Base-by-base conservation (phyloP, 2,329 filamentous ascomycete genomes). In the Aspergillus thermomutatus region DNA sequence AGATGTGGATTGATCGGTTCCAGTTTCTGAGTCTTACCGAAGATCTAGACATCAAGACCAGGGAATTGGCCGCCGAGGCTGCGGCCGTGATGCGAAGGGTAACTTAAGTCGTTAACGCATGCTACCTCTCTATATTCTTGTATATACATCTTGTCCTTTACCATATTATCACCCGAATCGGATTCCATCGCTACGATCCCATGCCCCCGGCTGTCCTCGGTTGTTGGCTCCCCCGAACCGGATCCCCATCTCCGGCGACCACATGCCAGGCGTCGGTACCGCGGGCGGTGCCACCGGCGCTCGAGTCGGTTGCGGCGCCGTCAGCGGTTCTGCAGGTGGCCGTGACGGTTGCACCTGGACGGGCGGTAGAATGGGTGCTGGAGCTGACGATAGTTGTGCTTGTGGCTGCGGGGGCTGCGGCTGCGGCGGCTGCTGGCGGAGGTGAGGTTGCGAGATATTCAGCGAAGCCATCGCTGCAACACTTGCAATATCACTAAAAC, bases 211-310 rank as follows among this genome's bases (percentile, higher is more conserved):
- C 31, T 59, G 62, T 41, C 58, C 51, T 3, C 54, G 47, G 23
- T 47, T 63, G 19, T 64, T 49, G 4, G 14, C 31, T 37, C 31
- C 31, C 1, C 84, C 84, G 72, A 96, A 96, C 56, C 86, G 87
- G 66, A 96, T 94, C 0, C 88, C 89, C 80, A 90, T 87, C 2
- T 88, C 87, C 0, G 91, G 90, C 54, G 85, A 87, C 92, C 92
- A 96, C 71, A 90, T 86, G 6, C 82, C 76, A 65, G 82, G 73
- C 60, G 78, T 66, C 50, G 75, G 66, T 67, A 83, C 76, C 70
- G 87, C 71, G 63, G 87, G 82, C 19, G 86, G 83, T 54, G 66
- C 54, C 27, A 69, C 62, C 28, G 69, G 61, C 46, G 75, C 69
- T 58, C 77, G 71, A 40, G 78, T 77, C 1, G 80, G 78, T 37